Conservation (phyloP, 305 asterid species). For the Striga hermonthica region DNA sequence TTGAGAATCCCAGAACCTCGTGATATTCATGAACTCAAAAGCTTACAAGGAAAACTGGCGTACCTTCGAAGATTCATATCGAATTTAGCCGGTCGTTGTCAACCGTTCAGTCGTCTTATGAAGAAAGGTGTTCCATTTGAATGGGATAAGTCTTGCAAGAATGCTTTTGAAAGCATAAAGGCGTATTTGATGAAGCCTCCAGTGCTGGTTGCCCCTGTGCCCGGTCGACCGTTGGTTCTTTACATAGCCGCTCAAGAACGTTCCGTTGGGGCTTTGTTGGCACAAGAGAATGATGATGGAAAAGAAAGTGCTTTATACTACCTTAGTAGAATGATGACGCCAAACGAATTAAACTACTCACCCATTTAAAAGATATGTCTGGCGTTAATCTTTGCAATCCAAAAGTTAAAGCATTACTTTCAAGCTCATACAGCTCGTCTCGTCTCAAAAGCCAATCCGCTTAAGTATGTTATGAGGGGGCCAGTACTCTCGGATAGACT, state of each 20-base stretch:
- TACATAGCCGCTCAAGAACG: not conserved
- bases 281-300: not conserved
- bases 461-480: no score
- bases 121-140: not conserved
- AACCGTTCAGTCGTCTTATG: not conserved
- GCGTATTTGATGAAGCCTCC: not conserved
- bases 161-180: not conserved
- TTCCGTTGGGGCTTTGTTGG: not conserved
- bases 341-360: no score
- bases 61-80: slow-evolving; percentile 15
- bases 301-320: no score
- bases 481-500: no score
- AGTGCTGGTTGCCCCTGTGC: not conserved
- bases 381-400: no score
- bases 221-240: not conserved
- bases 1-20: not conserved
- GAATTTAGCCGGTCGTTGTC: not conserved
- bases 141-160: not conserved
- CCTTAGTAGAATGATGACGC: no score
- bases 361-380: no score
- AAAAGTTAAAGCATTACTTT: no score
- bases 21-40: slow-evolving; percentile 5
- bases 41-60: slow-evolving; percentile 15
- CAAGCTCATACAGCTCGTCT: no score
- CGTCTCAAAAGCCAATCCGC: no score